phyloP scores from a whole-genome alignment of 1,139 yeast genomes.

The Blastobotrys raffinosifermentans region DNA sequence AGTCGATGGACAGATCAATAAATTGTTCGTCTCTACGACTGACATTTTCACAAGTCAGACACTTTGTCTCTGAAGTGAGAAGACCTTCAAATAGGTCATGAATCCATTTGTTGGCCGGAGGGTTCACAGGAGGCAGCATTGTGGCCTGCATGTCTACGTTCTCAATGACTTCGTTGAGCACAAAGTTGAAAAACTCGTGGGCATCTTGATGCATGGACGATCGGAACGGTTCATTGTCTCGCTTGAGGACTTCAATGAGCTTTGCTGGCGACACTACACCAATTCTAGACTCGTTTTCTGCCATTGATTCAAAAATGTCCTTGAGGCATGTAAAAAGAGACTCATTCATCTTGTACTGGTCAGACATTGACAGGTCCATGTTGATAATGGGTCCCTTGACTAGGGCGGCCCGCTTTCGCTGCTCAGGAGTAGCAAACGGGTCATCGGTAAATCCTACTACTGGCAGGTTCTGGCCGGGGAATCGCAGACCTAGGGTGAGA shows the following conservation, averaged over 20 bases:
- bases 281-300: constrained; percentile 58
- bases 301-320: constrained; percentile 80
- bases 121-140: constrained; percentile 21
- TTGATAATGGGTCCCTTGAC: constrained; percentile 80
- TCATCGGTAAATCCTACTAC: constrained; percentile 46
- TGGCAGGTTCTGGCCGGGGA: constrained; percentile 37
- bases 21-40: constrained; percentile 82
- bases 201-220: constrained; percentile 98
- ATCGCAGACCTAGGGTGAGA: constrained; percentile 28
- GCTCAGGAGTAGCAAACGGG: constrained; percentile 60
- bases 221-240: constrained; percentile 77
- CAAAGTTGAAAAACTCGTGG: constrained; percentile 86
- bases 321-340: constrained; percentile 68
- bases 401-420: constrained; percentile 73
- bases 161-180: constrained; percentile 78
- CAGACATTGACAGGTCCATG: constrained; percentile 56
- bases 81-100: constrained; percentile 78
- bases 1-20: constrained; percentile 78
- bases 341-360: constrained; percentile 45
- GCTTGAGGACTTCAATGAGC: constrained; percentile 68
- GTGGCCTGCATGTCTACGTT: constrained; percentile 38
- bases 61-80: constrained; percentile 80
- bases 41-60: constrained; percentile 83
- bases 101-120: constrained; percentile 44
- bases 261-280: constrained; percentile 84